phyloP scores from a whole-genome alignment of 31 red algal genomes.

The Pterothamnion heteromorphum region DNA sequence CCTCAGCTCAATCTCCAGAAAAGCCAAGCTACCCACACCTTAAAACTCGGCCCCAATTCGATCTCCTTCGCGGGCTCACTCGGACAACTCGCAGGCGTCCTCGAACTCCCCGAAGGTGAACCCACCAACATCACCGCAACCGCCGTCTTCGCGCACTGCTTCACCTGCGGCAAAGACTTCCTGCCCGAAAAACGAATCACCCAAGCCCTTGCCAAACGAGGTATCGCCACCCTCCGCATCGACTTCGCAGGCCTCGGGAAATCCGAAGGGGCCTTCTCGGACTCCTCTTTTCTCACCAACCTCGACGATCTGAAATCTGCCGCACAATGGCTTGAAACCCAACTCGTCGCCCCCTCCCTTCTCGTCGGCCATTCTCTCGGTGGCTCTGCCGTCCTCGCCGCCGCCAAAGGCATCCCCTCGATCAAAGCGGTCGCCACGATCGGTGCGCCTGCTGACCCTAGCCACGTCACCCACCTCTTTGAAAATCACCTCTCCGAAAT shows the following conservation, averaged over 20 bases:
- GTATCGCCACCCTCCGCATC: background rate
- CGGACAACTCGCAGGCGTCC: background rate
- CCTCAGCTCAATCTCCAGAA: background rate
- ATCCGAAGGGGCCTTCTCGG: background rate
- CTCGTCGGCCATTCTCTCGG: background rate
- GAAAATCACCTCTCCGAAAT: background rate
- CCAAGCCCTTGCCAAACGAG: background rate
- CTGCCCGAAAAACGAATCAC: background rate
- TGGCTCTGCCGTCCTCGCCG: background rate
- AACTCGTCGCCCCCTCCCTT: background rate
- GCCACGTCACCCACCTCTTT: conserved; percentile 6
- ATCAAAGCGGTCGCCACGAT: background rate
- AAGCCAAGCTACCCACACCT: too few species aligned
- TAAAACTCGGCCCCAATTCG: background rate
- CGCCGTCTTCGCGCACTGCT: conserved; percentile 17
- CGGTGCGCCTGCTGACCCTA: conserved; percentile 2
- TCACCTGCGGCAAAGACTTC: conserved; percentile 31
- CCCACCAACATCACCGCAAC: background rate
- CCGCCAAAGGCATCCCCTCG: background rate
- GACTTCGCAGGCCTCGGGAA: conserved; percentile 11
- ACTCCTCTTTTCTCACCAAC: background rate
- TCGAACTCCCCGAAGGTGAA: background rate
- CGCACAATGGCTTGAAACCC: background rate
- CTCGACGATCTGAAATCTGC: background rate
- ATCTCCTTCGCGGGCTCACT: background rate